Evolutionary conservation across 2,329 filamentous ascomycete species (phyloP).

Genomic region (Lachnellula cervina): DNA sequence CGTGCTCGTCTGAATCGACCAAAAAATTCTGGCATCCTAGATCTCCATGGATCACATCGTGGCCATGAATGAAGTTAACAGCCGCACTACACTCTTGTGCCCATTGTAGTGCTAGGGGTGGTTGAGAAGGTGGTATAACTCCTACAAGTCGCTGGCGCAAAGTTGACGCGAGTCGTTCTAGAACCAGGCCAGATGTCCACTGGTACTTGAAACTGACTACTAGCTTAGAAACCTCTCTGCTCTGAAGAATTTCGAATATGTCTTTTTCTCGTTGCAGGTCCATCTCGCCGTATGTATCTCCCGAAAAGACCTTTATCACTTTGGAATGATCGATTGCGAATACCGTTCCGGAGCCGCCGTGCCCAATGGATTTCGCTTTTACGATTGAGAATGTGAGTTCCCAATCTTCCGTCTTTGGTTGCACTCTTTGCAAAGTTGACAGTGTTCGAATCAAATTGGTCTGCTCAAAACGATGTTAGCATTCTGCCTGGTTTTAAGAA

Average conservation of each 20-base stretch:
- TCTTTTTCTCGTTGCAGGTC: neutral
- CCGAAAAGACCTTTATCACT: slow-evolving; percentile 2
- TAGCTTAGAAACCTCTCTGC: neutral
- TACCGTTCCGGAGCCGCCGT: slow-evolving; percentile 1
- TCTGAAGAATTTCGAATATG: slow-evolving; percentile 1
- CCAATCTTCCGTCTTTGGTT: neutral
- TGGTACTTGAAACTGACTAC: neutral
- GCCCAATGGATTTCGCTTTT: neutral
- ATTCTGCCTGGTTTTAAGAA: too few relatives aligned
- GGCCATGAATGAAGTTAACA: neutral
- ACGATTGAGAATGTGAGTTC: neutral
- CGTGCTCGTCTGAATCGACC: neutral
- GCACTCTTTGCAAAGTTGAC: too few relatives aligned
- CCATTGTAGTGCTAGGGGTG: neutral
- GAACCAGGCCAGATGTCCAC: slow-evolving; percentile 1
- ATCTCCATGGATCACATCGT: slow-evolving; percentile 8
- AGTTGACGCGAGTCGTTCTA: neutral
- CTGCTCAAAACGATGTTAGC: too few relatives aligned
- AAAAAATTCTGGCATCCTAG: slow-evolving; percentile 12
- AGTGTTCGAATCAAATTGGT: too few relatives aligned
- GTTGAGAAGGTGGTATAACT: neutral
- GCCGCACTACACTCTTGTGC: neutral
- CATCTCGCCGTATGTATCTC: neutral
- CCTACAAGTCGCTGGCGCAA: neutral
- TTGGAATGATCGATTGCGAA: neutral